Conservation (phyloP, 169 alveolate species). For the Toxoplasma gondii region DNA sequence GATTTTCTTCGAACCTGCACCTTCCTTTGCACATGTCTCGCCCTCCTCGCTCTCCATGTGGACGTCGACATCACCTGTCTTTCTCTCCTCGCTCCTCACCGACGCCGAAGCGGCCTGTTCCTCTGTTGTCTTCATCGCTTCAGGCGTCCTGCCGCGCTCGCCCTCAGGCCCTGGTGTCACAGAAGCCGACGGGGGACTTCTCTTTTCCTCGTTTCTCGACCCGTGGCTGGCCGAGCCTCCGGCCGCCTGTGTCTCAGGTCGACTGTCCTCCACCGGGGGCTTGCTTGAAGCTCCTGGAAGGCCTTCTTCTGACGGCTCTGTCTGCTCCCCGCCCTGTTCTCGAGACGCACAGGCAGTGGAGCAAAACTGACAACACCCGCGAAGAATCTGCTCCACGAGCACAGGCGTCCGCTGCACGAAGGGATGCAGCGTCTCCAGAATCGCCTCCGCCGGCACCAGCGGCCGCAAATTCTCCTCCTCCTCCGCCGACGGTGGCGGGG, state of each 20-base stretch:
- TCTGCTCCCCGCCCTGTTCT: constrained; percentile 17
- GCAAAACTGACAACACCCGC: constrained; percentile 60
- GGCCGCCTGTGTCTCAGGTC: not conserved
- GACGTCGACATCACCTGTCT: not conserved
- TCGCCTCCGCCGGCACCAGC: constrained; percentile 59
- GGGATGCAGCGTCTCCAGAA: constrained; percentile 36
- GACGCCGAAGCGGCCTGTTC: not conserved
- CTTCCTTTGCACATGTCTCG: not conserved
- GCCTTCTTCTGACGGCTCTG: not conserved
- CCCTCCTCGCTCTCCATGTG: not conserved
- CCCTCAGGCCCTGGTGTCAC: not conserved
- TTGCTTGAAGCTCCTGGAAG: not conserved
- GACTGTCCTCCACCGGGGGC: not conserved
- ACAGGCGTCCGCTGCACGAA: constrained; percentile 47
- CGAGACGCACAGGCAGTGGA: constrained; percentile 9
- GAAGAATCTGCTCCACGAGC: constrained; percentile 57
- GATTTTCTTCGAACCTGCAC: not conserved
- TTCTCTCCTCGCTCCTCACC: not conserved
- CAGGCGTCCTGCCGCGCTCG: not conserved
- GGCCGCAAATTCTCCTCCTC: constrained; percentile 30
- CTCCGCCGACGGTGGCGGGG: constrained; percentile 33
- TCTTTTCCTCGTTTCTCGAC: constrained; percentile 43
- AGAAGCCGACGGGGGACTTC: constrained; percentile 28
- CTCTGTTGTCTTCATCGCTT: not conserved
- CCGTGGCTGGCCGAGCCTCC: not conserved